Base-by-base conservation (phyloP, 345 rosid species). In the Noccaea caerulescens region DNA sequence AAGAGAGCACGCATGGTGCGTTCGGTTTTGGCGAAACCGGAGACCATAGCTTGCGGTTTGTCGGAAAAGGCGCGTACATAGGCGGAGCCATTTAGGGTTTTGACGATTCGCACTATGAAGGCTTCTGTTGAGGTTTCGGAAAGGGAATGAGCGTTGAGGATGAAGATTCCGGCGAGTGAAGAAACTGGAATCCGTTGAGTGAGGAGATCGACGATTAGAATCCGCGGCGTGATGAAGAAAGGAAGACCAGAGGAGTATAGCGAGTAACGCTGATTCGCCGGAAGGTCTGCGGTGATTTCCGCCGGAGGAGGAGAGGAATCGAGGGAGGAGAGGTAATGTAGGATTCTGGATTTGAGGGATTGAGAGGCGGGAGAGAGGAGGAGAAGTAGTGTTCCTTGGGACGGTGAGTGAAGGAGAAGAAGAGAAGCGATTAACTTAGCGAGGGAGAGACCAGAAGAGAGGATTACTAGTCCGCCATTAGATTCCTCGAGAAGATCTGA, bases 1-100 rank as follows among this genome's bases (percentile, higher is more conserved):
- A 70, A 91, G 71, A 94, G 70, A 36, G 88, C 78, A 79, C 91
- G 91, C 95, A 94, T 88, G 16, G 85, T 81, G 49, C 98, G 77
- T 83, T 91, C 99, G 8, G 96, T 82, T 87, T 89, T 94, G n/a
- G 93, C 72, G 44, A 94, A 91, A 18, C 99, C 99, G 0, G 97
- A 78, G 53, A 94, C 93, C 95, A 94, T 94, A 3, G 96, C 77
- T 5, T 86, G 87, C 4, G 99, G 93, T 74, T 68, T 86, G 42
- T 94, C 99, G 20, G 91, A 85, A 70, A 94, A 89, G 4, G 90
- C 96, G 47, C 86, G 82, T 9, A 91, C 79, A 18, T 75, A 81
- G 18, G 83, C 86, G 9, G 81, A 47, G 49, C 57, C 72, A 67
- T 83, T 84, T 38, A 83, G 41, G 52, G 85, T 38, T 75, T 94